phyloP scores from a whole-genome alignment of 2,329 filamentous ascomycete genomes.

The Beauveria sp. region DNA sequence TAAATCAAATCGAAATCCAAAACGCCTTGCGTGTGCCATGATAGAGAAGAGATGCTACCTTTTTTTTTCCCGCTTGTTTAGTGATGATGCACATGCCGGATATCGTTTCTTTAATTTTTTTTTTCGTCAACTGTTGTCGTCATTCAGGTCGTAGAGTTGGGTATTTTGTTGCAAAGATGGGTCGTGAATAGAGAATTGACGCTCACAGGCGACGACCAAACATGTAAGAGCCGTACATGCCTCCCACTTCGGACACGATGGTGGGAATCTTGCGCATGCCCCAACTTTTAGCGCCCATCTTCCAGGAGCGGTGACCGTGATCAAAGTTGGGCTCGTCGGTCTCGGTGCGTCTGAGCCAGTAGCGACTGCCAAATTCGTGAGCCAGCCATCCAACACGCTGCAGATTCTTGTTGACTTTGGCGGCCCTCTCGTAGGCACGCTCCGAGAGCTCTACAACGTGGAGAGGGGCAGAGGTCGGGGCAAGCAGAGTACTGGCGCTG shows the following conservation, averaged over 20 bases:
- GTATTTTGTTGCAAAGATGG: conserved; percentile 8
- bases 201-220: conserved; percentile 49
- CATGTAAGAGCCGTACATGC: conserved; percentile 76
- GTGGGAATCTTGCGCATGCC: conserved; percentile 90
- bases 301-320: conserved; percentile 59
- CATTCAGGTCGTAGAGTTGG: neutral
- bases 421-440: conserved; percentile 56
- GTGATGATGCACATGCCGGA: neutral
- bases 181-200: neutral
- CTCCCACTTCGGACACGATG: conserved; percentile 82
- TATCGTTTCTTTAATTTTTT: neutral
- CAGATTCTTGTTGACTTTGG: conserved; percentile 54
- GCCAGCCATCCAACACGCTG: conserved; percentile 60
- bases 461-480: conserved; percentile 55
- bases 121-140: neutral
- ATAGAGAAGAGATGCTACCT: conserved; percentile 8
- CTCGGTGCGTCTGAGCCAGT: conserved; percentile 57
- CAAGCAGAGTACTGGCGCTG: conserved; percentile 52
- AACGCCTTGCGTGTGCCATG: conserved; percentile 1
- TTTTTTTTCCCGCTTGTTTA: neutral
- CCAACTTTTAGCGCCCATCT: conserved; percentile 79
- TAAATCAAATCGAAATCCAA: neutral
- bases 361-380: conserved; percentile 58
- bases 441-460: conserved; percentile 70
- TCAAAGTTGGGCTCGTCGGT: conserved; percentile 26